Conservation (phyloP, 2,329 filamentous ascomycete species). For the Penicillium sp. region DNA sequence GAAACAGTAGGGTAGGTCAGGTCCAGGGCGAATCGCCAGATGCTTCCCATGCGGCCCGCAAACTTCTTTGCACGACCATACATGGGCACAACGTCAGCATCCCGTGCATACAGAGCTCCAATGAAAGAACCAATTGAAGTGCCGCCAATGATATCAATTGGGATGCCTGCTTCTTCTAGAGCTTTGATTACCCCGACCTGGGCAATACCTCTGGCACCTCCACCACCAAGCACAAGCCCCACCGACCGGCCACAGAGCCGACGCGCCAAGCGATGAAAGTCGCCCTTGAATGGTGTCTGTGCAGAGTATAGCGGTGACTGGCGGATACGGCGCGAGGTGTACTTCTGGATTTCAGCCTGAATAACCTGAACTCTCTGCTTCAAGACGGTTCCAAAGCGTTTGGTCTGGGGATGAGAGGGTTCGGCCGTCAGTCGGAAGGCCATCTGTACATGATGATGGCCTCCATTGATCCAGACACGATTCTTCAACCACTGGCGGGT, state of each 20-base stretch:
- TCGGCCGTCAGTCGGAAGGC: constrained; percentile 67
- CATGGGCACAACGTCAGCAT: constrained; percentile 94
- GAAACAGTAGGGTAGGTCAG: constrained; percentile 92
- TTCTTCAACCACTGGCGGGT: constrained; percentile 86
- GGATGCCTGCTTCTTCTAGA: constrained; percentile 90
- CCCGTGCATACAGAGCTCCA: constrained; percentile 85
- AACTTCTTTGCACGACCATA: constrained; percentile 97
- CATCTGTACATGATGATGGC: constrained; percentile 97
- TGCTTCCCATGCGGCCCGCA: constrained; percentile 93
- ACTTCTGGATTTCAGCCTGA: constrained; percentile 96
- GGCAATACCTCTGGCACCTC: constrained; percentile 81
- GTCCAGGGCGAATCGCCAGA: constrained; percentile 96
- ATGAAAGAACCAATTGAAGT: constrained; percentile 96
- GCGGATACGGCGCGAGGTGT: constrained; percentile 80
- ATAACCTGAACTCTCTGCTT: constrained; percentile 90
- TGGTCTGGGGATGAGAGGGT: constrained; percentile 63
- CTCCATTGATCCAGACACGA: constrained; percentile 94
- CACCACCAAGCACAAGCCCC: constrained; percentile 84
- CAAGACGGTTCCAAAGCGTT: constrained; percentile 72
- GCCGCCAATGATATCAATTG: constrained; percentile 87
- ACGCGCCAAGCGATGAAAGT: constrained; percentile 86
- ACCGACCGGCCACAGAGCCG: constrained; percentile 88
- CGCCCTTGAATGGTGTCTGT: constrained; percentile 87
- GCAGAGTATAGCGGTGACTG: constrained; percentile 83
- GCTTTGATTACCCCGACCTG: constrained; percentile 91